phyloP scores from a whole-genome alignment of 1,284 basidiomycete species.

The Inonotus hispidus region DNA sequence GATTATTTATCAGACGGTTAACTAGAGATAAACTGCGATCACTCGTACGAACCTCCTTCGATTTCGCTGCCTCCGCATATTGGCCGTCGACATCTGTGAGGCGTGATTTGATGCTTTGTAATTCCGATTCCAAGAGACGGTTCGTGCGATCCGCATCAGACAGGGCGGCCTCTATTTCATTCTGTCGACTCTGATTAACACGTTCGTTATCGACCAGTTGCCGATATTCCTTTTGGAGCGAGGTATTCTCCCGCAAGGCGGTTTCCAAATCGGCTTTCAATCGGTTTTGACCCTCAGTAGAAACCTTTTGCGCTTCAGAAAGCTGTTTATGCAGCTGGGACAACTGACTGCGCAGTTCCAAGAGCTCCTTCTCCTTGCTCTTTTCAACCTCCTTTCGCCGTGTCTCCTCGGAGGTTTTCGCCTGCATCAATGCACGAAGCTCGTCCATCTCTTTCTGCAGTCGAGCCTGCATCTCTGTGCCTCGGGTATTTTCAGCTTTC shows the following conservation, averaged over 20 bases:
- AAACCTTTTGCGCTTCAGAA: conserved; percentile 47
- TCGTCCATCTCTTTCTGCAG: conserved; percentile 85
- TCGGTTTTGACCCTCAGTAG: conserved; percentile 60
- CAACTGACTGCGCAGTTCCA: conserved; percentile 66
- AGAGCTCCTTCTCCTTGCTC: conserved; percentile 83
- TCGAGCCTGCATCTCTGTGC: conserved; percentile 47
- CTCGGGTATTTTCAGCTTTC: conserved; percentile 55
- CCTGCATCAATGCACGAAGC: conserved; percentile 73
- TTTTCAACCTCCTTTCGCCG: conserved; percentile 81
- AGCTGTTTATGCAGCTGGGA: conserved; percentile 55
- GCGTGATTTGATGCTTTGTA: conserved; percentile 66
- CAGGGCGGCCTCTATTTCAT: conserved; percentile 48
- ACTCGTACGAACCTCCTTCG: conserved; percentile 59
- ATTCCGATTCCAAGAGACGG: conserved; percentile 68
- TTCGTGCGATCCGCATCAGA: conserved; percentile 68
- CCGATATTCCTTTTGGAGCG: conserved; percentile 52
- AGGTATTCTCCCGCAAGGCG: conserved; percentile 48
- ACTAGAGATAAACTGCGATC: background rate
- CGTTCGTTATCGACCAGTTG: conserved; percentile 60
- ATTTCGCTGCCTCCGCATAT: conserved; percentile 54
- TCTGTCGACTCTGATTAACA: conserved; percentile 44
- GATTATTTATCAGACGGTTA: background rate
- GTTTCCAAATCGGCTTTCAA: conserved; percentile 66
- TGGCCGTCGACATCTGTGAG: conserved; percentile 68
- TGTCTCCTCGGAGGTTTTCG: conserved; percentile 83